phyloP scores from a whole-genome alignment of 495 filamentous ascomycete species.

The Neurospora sp. region DNA sequence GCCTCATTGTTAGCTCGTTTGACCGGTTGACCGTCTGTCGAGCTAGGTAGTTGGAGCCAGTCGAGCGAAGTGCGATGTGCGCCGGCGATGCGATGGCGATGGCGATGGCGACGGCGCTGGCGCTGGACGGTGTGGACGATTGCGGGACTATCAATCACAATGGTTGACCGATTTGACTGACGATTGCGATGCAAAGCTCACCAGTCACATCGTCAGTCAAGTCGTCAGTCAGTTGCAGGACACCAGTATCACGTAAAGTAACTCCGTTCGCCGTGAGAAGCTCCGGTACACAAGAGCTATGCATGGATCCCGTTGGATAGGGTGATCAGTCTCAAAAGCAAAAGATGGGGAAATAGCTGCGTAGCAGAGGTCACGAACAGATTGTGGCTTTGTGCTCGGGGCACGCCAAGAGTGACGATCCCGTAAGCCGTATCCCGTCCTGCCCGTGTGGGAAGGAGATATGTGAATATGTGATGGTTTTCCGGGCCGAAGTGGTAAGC shows the following conservation, averaged over 20 bases:
- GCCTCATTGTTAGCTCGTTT: not conserved
- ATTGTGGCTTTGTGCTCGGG: not conserved
- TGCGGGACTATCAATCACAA: not conserved
- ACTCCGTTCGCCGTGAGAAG: not conserved
- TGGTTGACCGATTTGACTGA: not conserved
- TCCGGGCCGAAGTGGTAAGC: not conserved
- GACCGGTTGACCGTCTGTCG: not conserved
- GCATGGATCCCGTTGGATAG: not conserved
- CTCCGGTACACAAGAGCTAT: not conserved
- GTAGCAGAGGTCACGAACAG: not conserved
- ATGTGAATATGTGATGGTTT: not conserved
- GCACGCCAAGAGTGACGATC: not conserved
- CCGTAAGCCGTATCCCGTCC: not conserved
- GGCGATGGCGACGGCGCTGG: not conserved
- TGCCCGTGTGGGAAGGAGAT: not conserved
- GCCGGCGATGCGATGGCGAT: not conserved
- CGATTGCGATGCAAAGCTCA: not conserved
- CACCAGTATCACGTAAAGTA: not conserved
- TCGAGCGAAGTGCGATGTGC: not conserved
- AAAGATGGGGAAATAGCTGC: not conserved
- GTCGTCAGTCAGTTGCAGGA: not conserved
- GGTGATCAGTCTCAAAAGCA: not conserved
- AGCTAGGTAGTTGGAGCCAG: not conserved
- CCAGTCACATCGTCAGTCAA: not conserved
- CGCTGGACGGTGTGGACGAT: not conserved